These are phyloP conservation scores for Tremella fuciformis DNA, from an alignment of 768 basidiomycete genomes.

Conservation along the genomic window DNA sequence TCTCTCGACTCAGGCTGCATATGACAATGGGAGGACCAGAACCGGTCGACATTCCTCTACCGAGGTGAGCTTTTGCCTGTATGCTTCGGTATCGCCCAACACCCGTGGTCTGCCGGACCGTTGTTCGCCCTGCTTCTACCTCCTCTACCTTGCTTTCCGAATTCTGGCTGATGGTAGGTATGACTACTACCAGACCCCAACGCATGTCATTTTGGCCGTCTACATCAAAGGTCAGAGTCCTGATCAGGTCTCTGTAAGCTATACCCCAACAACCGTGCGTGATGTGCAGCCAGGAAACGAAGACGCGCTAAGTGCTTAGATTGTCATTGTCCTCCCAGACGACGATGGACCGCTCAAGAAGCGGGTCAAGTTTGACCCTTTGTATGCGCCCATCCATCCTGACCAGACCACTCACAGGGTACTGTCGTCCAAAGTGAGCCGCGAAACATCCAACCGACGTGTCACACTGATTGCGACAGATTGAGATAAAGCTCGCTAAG, in stretches of 20 bases:
- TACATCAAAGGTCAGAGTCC: constrained; percentile 43
- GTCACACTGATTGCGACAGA: constrained; percentile 34
- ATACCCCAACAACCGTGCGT: constrained; percentile 23
- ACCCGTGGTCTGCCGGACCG: too few relatives aligned
- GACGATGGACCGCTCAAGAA: background rate
- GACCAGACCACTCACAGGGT: constrained; percentile 64
- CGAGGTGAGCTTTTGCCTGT: constrained; percentile 11
- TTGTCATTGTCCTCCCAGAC: background rate
- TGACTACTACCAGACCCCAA: constrained; percentile 47
- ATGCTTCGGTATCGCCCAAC: too few relatives aligned
- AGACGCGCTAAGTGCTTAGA: background rate
- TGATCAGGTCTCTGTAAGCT: constrained; percentile 37
- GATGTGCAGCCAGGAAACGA: background rate
- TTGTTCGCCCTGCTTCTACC: background rate
- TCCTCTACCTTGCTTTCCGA: background rate
- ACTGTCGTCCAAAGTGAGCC: constrained; percentile 67
- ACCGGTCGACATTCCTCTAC: constrained; percentile 4
- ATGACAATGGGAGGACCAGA: background rate
- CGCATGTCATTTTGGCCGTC: constrained; percentile 38
- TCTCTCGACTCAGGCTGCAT: background rate
- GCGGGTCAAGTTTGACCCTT: constrained; percentile 72
- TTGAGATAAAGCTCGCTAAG: constrained; percentile 79
- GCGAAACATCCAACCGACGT: background rate
- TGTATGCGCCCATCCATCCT: constrained; percentile 76
- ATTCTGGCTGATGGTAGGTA: constrained; percentile 23